Evolutionary conservation across 345 rosid species (phyloP).

Genomic region (Isatis tinctoria): DNA sequence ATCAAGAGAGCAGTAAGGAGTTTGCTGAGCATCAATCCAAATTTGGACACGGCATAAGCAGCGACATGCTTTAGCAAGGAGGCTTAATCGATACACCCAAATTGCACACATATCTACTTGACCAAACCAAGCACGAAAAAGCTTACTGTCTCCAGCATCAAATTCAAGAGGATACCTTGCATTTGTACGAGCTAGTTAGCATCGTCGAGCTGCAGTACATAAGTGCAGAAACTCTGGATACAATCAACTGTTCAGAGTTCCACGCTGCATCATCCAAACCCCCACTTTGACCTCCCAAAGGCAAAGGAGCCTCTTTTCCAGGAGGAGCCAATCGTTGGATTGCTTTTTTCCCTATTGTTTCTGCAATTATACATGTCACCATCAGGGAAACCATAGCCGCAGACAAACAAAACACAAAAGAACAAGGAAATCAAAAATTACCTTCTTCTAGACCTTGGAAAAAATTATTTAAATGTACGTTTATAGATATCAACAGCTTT

Average conservation of each 20-base stretch:
- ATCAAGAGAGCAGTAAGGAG: background rate
- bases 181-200: conserved; percentile 65
- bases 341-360: conserved; percentile 53
- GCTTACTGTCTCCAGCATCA: background rate
- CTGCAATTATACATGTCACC: conserved; percentile 37
- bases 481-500: conserved; percentile 57
- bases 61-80: conserved; percentile 1
- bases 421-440: conserved; percentile 21
- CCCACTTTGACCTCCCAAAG: conserved; percentile 60
- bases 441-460: conserved; percentile 90
- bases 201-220: conserved; percentile 59
- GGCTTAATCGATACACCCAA: background rate
- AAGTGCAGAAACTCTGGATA: conserved; percentile 48
- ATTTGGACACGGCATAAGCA: background rate
- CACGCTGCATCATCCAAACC: conserved; percentile 35
- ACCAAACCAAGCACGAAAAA: background rate
- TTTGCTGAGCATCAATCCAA: background rate
- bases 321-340: conserved; percentile 61
- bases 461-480: conserved; percentile 53
- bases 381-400: conserved; percentile 1
- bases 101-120: background rate
- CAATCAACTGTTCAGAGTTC: conserved; percentile 44
- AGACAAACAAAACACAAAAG: background rate
- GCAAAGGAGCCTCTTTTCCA: conserved; percentile 61
- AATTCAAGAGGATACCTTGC: conserved; percentile 47